Evolutionary conservation across 2,329 filamentous ascomycete genomes (phyloP), one percentile per base, ranked within the genome.

Genomic region (Calonectria multiphialidica): DNA sequence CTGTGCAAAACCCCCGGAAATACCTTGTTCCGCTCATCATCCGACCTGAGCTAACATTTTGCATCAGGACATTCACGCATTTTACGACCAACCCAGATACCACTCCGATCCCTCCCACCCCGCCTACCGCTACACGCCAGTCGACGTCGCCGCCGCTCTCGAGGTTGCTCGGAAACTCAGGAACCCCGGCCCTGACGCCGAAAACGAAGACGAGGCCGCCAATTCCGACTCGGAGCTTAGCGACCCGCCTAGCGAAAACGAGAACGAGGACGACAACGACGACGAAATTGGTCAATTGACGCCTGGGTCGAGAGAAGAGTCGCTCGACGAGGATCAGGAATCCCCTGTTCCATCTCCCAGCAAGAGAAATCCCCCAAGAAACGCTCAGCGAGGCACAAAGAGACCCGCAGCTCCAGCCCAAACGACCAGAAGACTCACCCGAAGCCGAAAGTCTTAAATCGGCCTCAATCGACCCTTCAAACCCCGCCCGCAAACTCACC

Each of bases 31-130:
- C 77, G 73, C 25, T n/a, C 3, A 42, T 57, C 49, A 49, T 45
- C 35, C 63, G 63, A 64, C 40, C 44, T 28, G 35, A 66, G 65
- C 77, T 79, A 76, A 79, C 73, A 71, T 73, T 78, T 78, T 76
- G 40, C 59, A 49, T 23, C 64, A 76, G 75, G 30, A 76, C 42
- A 66, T 77, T 25, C 76, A 76, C 73, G 33, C 44, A n/a, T 78
- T 75, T 64, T 77, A 76, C 64, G 28, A 28, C 5, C 37, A 71
- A 25, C 13, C 21, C 40, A n/a, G 35, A 47, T 78, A 66, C 66
- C 40, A 15, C 44, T n/a, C 35, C 55, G 72, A 76, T 50, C 72
- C 71, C 30, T 40, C 50, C 25, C 72, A 76, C 50, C 72, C 74
- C 5, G 30, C 40, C 55, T 67, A 50, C 55, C 71, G 61, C 61